phyloP scores from a whole-genome alignment of 176 grass and related monocot species.

The Hordeum marinum region DNA sequence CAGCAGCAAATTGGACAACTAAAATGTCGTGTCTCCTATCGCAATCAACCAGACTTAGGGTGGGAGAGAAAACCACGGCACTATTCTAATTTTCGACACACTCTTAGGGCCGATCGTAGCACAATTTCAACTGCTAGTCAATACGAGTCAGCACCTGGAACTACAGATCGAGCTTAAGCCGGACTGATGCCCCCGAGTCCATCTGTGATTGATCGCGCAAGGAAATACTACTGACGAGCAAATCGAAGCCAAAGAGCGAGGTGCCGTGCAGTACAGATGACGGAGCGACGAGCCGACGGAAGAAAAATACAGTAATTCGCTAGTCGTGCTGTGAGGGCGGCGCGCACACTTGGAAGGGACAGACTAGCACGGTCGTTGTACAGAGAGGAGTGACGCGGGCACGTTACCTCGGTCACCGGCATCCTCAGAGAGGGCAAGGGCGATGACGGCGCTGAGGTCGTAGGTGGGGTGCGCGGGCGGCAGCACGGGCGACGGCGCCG shows the following conservation, averaged over 20 bases:
- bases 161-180: neutral
- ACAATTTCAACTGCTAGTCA: neutral
- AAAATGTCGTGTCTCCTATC: neutral
- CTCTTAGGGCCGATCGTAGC: neutral
- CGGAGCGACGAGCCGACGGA: neutral
- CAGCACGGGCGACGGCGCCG: conserved; percentile 21
- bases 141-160: neutral
- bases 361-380: too few species aligned
- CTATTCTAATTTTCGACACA: neutral
- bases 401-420: conserved; percentile 71
- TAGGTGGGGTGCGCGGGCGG: conserved; percentile 88
- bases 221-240: neutral
- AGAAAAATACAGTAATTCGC: too few species aligned
- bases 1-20: neutral
- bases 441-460: conserved; percentile 75
- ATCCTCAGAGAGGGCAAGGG: conserved; percentile 93
- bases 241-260: neutral
- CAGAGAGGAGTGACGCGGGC: too few species aligned
- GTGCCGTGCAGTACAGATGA: neutral
- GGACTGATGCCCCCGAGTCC: neutral
- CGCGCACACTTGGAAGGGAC: too few species aligned
- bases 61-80: neutral
- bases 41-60: neutral
- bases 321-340: neutral
- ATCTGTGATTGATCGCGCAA: neutral